A percentile compares a stretch with the other conserved stretches of the same genome.
Evolutionary conservation across 2,329 filamentous ascomycete species (phyloP).

Genomic region (Onygenales sp.): DNA sequence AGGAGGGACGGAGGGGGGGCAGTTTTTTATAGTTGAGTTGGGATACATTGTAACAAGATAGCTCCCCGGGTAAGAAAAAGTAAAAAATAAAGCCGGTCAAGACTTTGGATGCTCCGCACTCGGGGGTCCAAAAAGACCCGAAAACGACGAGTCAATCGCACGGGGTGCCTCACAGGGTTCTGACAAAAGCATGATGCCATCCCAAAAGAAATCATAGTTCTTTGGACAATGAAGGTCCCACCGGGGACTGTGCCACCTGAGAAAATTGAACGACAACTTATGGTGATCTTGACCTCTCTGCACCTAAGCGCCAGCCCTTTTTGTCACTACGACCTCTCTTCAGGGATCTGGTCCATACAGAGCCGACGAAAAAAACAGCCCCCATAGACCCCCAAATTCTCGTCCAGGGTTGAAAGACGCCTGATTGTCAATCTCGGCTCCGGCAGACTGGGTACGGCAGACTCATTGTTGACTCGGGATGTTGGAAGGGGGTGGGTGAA

Average conservation of each 20-base stretch:
- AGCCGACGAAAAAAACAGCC: background rate
- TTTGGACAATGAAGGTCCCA: constrained; percentile 2
- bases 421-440: background rate
- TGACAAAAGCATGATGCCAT: background rate
- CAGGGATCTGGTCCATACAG: background rate
- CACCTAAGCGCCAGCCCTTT: constrained; percentile 5
- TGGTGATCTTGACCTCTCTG: background rate
- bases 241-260: constrained; percentile 4
- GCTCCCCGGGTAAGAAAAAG: background rate
- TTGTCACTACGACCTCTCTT: background rate
- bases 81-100: background rate
- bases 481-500: background rate
- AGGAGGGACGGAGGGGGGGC: background rate
- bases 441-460: background rate
- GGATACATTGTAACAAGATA: background rate
- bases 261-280: background rate
- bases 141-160: background rate
- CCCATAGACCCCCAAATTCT: background rate
- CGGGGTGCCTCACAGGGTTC: background rate
- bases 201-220: constrained; percentile 1
- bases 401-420: background rate
- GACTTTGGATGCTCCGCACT: background rate
- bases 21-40: constrained; percentile 1
- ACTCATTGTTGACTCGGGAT: background rate
- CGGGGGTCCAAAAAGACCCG: background rate